phyloP scores from a whole-genome alignment of 805 yeast species.

The Diddensiella santjacobensis region DNA sequence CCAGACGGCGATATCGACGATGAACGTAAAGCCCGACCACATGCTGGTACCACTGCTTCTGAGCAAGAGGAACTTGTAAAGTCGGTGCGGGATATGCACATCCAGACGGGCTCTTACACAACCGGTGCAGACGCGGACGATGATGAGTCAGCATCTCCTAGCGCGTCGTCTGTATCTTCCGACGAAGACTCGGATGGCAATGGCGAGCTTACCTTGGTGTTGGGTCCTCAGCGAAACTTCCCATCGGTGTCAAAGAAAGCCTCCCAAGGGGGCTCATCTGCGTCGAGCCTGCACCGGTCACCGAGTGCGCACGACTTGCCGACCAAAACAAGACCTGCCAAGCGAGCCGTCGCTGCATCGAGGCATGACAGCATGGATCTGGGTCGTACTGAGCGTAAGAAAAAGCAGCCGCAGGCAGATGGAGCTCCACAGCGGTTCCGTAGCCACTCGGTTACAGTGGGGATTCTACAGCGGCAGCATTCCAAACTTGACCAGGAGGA shows the following conservation, averaged over 20 bases:
- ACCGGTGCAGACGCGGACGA: conserved; percentile 16
- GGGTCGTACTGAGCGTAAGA: neutral
- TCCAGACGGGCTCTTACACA: conserved; percentile 7
- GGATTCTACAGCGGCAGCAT: conserved; percentile 12
- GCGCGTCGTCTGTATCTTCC: neutral
- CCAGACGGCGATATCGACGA: neutral
- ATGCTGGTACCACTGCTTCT: neutral
- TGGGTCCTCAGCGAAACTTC: conserved; percentile 20
- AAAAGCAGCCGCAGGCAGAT: neutral
- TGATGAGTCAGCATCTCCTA: conserved; percentile 17
- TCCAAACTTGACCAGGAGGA: neutral
- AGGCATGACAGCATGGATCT: neutral
- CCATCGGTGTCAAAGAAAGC: conserved; percentile 7
- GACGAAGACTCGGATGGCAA: conserved; percentile 19
- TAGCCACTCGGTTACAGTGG: conserved; percentile 20
- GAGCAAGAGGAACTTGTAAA: neutral
- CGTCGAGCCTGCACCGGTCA: neutral
- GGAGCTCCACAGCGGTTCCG: conserved; percentile 8
- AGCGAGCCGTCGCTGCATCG: neutral
- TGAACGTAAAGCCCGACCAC: neutral
- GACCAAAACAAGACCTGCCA: neutral
- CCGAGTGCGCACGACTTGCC: neutral
- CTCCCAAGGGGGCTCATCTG: neutral
- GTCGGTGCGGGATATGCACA: neutral
- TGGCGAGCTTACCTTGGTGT: conserved; percentile 25